Evolutionary conservation across 75 land plant species (phyloP), one percentile per base, ranked within the genome.

Genomic region (Cupressus sempervirens): DNA sequence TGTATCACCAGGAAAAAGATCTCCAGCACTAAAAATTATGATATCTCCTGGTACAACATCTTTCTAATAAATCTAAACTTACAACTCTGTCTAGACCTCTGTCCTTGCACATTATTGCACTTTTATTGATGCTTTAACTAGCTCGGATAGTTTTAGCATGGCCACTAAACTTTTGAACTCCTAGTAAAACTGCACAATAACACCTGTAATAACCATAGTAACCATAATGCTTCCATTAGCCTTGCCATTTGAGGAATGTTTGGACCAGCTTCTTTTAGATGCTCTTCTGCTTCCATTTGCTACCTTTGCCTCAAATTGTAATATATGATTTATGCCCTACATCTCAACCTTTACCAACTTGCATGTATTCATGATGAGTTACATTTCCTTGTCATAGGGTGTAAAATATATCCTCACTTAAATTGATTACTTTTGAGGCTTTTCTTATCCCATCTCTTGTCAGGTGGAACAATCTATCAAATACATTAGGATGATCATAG

Each of bases 401-500:
- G 50, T 46, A 7, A 91, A 98, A 98, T 52, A 98, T 96, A 40
- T 94, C 99, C 81, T 96, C 98, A 86, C 99, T 98, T 77, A 94
- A 88, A 81, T 98, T 98, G 88, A 98, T 94, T 3, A 86, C 89
- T 82, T 91, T 93, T 74, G 99, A 98, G 75, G 99, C 98, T 89
- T 98, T 98, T 77, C 98, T 96, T n/a, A 98, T 86, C 18, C 99
- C 99, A 30, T 98, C 98, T 83, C 98, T 92, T 52, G 93, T 94
- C 18, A 98, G 89, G 85, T 96, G 98, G 85, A 98, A 98, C 1
- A 96, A 87, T 73, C 96, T 91, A 91, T 98, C 99, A 90, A 98
- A 98, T 10, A 98, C 94, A 91, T 96, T 98, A 18, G 99, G 95
- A 92, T 98, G 99, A 5, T 98, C 99, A 91, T 93, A 98, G 85